Evolutionary conservation across 2,329 filamentous ascomycete species (phyloP).

Genomic region (Penicillium glabrum): DNA sequence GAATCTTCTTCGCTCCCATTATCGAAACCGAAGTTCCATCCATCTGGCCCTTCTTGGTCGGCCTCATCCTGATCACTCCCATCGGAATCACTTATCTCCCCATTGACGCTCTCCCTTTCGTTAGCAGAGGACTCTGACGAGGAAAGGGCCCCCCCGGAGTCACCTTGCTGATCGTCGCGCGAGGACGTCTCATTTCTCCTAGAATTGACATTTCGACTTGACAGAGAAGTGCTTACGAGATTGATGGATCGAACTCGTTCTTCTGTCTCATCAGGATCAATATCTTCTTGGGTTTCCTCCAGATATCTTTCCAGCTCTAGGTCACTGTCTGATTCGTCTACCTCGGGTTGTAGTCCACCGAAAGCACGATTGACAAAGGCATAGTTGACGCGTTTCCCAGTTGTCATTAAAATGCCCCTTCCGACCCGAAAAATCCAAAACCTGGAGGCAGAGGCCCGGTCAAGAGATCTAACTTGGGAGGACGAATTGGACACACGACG

Average conservation of each 20-base stretch:
- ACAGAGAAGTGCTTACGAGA: constrained; percentile 22
- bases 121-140: neutral
- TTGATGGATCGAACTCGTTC: constrained; percentile 41
- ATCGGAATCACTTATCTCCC: constrained; percentile 18
- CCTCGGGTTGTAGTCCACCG: constrained; percentile 45
- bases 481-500: constrained; percentile 17
- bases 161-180: neutral
- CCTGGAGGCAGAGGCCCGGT: constrained; percentile 33
- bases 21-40: constrained; percentile 31
- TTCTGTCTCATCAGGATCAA: constrained; percentile 49
- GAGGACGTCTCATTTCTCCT: neutral
- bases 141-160: neutral
- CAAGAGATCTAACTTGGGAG: constrained; percentile 31
- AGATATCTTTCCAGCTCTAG: constrained; percentile 29
- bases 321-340: constrained; percentile 32
- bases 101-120: constrained; percentile 13
- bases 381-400: constrained; percentile 56
- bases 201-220: neutral
- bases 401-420: constrained; percentile 59
- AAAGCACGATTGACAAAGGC: constrained; percentile 60
- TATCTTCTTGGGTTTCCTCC: constrained; percentile 50
- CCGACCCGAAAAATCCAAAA: constrained; percentile 64
- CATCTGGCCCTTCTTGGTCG: constrained; percentile 32
- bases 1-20: constrained; percentile 34
- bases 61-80: constrained; percentile 28